phyloP scores from a whole-genome alignment of 495 filamentous ascomycete genomes.

The Penicillium mononematosum region DNA sequence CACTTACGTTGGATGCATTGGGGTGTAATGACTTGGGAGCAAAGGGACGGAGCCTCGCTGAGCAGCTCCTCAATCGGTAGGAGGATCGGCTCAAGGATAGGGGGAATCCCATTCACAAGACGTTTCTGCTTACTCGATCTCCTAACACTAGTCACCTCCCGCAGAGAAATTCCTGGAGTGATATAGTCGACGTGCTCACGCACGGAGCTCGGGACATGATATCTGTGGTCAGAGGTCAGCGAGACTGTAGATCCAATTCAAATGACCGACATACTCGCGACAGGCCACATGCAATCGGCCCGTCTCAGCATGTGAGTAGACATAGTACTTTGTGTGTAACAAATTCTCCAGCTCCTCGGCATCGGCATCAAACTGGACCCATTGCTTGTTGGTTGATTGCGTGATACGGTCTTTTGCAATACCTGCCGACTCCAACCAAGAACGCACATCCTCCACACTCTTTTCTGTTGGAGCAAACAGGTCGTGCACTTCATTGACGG shows the following conservation, averaged over 20 bases:
- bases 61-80: constrained; percentile 23
- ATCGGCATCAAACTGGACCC: constrained; percentile 55
- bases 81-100: constrained; percentile 39
- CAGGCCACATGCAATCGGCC: constrained; percentile 51
- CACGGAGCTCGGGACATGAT: constrained; percentile 52
- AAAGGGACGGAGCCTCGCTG: constrained; percentile 19
- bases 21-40: constrained; percentile 33
- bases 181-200: constrained; percentile 57
- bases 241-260: background rate
- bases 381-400: constrained; percentile 49
- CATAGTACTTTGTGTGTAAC: constrained; percentile 56
- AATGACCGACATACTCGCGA: constrained; percentile 30
- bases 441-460: constrained; percentile 41
- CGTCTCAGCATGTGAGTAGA: constrained; percentile 49
- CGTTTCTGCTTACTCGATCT: constrained; percentile 16
- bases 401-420: constrained; percentile 45
- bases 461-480: constrained; percentile 49
- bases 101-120: constrained; percentile 14
- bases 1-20: constrained; percentile 31
- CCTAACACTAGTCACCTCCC: constrained; percentile 23
- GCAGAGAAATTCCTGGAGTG: constrained; percentile 44
- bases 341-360: constrained; percentile 54
- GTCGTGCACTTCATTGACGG: constrained; percentile 46
- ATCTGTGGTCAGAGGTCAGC: constrained; percentile 26
- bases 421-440: constrained; percentile 52